A percentile compares a stretch with the other conserved stretches of the same genome.
Conservation (phyloP, 352 stramenopile species). For the Globisporangium ultimum region DNA sequence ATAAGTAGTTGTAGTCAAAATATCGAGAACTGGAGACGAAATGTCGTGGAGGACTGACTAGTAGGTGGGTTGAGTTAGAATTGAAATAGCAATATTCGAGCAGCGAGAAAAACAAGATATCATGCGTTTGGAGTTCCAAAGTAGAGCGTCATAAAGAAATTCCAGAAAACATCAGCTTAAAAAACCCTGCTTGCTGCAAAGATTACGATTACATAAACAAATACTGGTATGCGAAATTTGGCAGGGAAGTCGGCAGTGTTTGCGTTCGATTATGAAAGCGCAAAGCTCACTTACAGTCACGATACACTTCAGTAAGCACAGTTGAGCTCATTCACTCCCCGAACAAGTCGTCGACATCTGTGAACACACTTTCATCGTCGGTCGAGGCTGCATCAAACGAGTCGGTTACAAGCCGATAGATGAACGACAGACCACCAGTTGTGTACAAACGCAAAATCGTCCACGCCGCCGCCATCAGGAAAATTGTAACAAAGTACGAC, state of each 20-base stretch:
- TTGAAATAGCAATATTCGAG: conserved; percentile 4
- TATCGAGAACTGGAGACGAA: background rate
- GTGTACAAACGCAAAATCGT: conserved; percentile 66
- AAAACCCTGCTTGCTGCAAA: background rate
- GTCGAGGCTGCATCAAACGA: background rate
- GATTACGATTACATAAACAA: background rate
- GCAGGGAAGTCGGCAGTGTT: background rate
- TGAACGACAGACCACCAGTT: conserved; percentile 43
- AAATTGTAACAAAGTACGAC: conserved; percentile 54
- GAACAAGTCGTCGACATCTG: conserved; percentile 13
- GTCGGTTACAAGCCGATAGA: conserved; percentile 1
- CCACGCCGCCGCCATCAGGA: conserved; percentile 60
- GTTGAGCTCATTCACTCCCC: conserved; percentile 4
- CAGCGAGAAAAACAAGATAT: conserved; percentile 2
- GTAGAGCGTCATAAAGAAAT: background rate
- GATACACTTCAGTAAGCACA: too few relatives aligned
- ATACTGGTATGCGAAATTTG: too few relatives aligned
- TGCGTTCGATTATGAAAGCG: background rate
- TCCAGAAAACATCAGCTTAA: background rate
- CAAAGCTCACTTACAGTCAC: too few relatives aligned
- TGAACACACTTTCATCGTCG: background rate
- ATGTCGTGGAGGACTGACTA: background rate
- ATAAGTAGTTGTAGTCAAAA: background rate
- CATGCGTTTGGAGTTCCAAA: background rate
- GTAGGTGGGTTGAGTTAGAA: conserved; percentile 12